Base-by-base conservation (phyloP, 2,329 filamentous ascomycete genomes). In the Gaeumannomyces tritici region DNA sequence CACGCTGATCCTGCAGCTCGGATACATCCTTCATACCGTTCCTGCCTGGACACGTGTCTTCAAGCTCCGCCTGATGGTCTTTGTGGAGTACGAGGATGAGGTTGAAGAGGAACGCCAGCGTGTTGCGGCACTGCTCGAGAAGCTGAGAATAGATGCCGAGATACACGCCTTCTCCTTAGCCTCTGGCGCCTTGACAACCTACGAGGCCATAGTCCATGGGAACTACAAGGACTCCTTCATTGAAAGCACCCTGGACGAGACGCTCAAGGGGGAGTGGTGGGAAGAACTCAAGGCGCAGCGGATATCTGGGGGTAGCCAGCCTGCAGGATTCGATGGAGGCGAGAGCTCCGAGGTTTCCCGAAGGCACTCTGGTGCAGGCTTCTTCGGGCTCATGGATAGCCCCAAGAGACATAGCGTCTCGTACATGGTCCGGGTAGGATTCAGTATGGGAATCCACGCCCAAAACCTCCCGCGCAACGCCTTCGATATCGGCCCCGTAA, bases 31-130 rank as follows among this genome's bases (percentile, higher is more conserved):
- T 1, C 85, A 89, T 66, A 95, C 89, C 1, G 90, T 95, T 0
- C 88, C 88, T 3, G 85, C 88, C 0, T 96, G 91, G 90, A 90
- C 89, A 68, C 85, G 83, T 61, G 82, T 81, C 0, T 95, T 90
- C 71, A 81, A 79, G 55, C 75, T 96, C 9, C 86, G 91, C 54
- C 89, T 96, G 4, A 84, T 89, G 62, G 91, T 96, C 0, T 96
- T 96, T 72, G 91, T 96, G 26, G 91, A 96, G 70, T 96, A 96
- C 67, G 90, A 95, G 71, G 85, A 80, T 29, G 91, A 96, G 67
- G 87, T 96, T 0, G 84, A 89, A 54, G 89, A 96, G 73, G 91
- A 96, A 73, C 79, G 84, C 47, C 83, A 82, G 1, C 80, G 91
- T 63, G 88, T 96, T 21, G 84, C 84, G 64, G 84, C 88, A 1